Evolutionary conservation across 306 rosid genomes (phyloP).

Genomic region (Dicorynia guianensis): DNA sequence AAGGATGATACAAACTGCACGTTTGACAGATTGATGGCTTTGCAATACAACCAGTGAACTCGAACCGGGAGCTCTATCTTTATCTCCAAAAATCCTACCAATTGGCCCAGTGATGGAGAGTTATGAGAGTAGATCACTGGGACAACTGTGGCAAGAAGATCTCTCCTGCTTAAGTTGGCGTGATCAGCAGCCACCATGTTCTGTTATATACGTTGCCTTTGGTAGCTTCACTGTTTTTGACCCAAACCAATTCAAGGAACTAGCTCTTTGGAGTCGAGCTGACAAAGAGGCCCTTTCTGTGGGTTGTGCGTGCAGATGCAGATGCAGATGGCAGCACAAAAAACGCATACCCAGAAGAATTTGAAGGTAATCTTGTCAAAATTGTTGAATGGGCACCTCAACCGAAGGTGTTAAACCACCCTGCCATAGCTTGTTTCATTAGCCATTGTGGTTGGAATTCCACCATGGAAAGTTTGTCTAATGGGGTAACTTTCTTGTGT

Average conservation of each 20-base stretch:
- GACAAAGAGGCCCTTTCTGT: conserved; percentile 46
- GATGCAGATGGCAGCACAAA: not conserved
- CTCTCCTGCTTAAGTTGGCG: conserved; percentile 44
- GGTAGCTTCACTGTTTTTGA: conserved; percentile 38
- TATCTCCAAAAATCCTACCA: conserved; percentile 41
- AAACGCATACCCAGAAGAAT: conserved; percentile 38
- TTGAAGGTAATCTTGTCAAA: conserved; percentile 37
- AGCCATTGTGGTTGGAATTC: conserved; percentile 72
- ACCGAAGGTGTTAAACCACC: conserved; percentile 49
- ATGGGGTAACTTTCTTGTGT: conserved; percentile 47
- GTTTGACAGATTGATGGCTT: conserved; percentile 43
- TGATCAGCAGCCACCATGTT: conserved; percentile 42
- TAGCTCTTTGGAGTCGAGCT: conserved; percentile 47
- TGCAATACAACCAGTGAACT: conserved; percentile 44
- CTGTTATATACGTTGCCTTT: conserved; percentile 48
- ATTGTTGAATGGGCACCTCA: conserved; percentile 55
- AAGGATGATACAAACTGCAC: not conserved
- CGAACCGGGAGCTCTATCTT: conserved; percentile 38
- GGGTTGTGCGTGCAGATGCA: conserved; percentile 49
- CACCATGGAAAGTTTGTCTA: conserved; percentile 37
- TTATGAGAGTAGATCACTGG: conserved; percentile 28
- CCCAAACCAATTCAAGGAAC: conserved; percentile 44
- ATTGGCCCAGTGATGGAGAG: conserved; percentile 45
- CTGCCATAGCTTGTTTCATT: conserved; percentile 53
- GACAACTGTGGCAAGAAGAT: conserved; percentile 53